Base-by-base conservation (phyloP, 2,329 filamentous ascomycete genomes). In the Cercospora brassicicola region DNA sequence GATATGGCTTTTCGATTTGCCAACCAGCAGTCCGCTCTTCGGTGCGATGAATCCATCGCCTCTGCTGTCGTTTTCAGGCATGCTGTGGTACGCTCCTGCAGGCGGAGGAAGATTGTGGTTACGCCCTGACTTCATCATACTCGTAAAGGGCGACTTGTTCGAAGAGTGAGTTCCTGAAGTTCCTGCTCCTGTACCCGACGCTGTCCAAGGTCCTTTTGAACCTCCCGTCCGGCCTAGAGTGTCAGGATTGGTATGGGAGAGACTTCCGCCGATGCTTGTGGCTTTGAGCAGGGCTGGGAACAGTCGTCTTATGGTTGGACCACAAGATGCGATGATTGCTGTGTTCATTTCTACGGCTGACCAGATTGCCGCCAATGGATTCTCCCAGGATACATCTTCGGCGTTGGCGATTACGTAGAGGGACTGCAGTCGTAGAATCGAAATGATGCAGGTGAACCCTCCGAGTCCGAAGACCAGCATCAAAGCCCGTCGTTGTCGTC, bases 221-320 rank as follows among this genome's bases (percentile, higher is more conserved):
- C 28, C 59, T 23, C 59, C 42, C 11, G 26, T 20, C 20, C 36
- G 10, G 15, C 55, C 31, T 2, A 18, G 1, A 20, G 2, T 55
- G 51, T 31, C 23, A 23, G 60, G 20, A 7, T 20, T 42, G 10
- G 42, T 39, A 48, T 56, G 57, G 4, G 42, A 55, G 15, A 51
- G 56, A 3, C 61, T 39, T 51, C 64, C 57, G 6, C 53, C 30
- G 18, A 69, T 39, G 11, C 63, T 66, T n/a, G 59, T 62, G 15
- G 66, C 56, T 56, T 59, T 67, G 67, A 81, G 72, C 28, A 81
- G 65, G 2, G 68, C 67, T 1, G 81, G 81, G 48, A 80, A 75
- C 62, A 78, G 73, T 75, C 28, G 76, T 64, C 57, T 81, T n/a
- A 78, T 71, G n/a, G 78, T 78, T 4, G 78, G 79, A 10, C 80